phyloP scores from a whole-genome alignment of 305 asterid species.

The Fraxinus angustifolia region DNA sequence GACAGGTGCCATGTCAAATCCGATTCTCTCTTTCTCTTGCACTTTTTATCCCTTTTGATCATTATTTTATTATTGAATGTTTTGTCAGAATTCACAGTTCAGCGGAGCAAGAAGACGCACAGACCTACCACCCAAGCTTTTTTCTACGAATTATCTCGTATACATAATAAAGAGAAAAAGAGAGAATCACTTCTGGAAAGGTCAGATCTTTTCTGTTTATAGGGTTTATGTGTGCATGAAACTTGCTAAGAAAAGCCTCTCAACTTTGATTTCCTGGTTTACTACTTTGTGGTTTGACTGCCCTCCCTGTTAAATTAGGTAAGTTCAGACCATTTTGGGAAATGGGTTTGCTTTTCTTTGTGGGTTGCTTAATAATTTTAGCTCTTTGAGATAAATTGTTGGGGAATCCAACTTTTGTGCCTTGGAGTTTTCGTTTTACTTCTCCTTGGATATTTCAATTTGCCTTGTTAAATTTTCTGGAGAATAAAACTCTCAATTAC shows the following conservation, averaged over 20 bases:
- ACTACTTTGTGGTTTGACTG: background rate
- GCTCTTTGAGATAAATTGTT: background rate
- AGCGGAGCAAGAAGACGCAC: background rate
- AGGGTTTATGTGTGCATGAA: background rate
- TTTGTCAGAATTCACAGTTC: background rate
- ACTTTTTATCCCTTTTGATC: background rate
- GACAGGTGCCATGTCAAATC: background rate
- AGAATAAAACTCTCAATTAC: background rate
- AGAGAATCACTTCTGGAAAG: background rate
- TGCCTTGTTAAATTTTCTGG: background rate
- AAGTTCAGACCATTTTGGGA: constrained; percentile 5
- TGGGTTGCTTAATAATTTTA: background rate
- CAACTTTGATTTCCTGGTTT: background rate
- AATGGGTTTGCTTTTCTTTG: background rate
- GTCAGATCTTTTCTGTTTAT: background rate
- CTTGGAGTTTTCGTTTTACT: background rate
- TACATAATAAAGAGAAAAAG: background rate
- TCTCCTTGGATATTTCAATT: background rate
- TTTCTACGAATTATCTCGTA: background rate
- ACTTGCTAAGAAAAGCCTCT: background rate
- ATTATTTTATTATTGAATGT: background rate
- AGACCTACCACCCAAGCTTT: background rate
- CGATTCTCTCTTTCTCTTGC: background rate
- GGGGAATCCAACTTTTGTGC: background rate
- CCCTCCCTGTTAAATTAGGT: background rate